Conservation (phyloP, 805 yeast genomes). For the Schwanniomyces sp. region DNA sequence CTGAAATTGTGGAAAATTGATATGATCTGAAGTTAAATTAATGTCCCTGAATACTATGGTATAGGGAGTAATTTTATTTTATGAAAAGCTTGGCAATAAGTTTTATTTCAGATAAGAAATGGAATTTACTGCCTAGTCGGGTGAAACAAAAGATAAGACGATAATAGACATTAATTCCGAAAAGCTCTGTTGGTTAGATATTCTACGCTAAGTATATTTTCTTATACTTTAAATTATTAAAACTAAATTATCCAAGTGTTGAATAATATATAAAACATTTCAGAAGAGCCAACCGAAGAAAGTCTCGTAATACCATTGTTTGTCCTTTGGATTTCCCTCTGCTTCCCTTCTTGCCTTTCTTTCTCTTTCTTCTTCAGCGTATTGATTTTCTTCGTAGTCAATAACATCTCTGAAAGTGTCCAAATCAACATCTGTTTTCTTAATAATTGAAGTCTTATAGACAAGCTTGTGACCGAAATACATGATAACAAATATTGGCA, state of each 20-base stretch:
- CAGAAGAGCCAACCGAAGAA: constrained; percentile 51
- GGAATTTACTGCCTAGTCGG: too few species aligned
- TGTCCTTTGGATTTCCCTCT: constrained; percentile 42
- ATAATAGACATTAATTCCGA: too few species aligned
- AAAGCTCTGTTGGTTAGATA: too few species aligned
- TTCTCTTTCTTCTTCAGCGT: constrained; percentile 31
- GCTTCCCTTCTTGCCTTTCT: constrained; percentile 36
- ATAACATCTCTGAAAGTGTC: constrained; percentile 54
- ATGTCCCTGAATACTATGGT: too few species aligned
- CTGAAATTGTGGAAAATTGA: too few species aligned
- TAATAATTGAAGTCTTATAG: constrained; percentile 48
- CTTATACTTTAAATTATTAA: background rate
- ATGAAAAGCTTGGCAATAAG: too few species aligned
- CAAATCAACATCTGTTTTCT: constrained; percentile 61
- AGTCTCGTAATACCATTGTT: constrained; percentile 50
- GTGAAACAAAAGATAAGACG: too few species aligned
- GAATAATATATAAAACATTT: background rate
- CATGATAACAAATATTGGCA: constrained; percentile 60
- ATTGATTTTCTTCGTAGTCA: constrained; percentile 52
- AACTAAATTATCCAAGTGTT: background rate
- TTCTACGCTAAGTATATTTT: too few species aligned
- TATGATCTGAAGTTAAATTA: too few species aligned
- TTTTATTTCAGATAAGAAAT: too few species aligned
- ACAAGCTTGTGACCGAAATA: constrained; percentile 60
- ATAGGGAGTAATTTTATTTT: too few species aligned